phyloP scores from a whole-genome alignment of 306 rosid genomes.

The Macrotyloma uniflorum region DNA sequence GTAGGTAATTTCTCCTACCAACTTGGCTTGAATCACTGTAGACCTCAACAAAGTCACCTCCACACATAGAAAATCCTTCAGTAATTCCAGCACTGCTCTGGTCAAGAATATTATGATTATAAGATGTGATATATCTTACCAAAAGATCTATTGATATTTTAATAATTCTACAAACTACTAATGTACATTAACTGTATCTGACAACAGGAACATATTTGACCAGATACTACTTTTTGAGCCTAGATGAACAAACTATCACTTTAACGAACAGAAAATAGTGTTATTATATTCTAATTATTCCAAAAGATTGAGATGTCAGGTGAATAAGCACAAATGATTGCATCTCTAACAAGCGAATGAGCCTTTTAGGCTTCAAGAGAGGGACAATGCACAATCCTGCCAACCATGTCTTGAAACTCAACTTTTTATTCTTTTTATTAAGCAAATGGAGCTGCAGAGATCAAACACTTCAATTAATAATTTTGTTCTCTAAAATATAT shows the following conservation, averaged over 20 bases:
- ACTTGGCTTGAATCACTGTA: constrained; percentile 79
- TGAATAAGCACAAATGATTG: neutral
- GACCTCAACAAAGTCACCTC: constrained; percentile 97
- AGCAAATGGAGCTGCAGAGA: neutral
- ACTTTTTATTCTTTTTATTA: neutral
- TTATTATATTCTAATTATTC: neutral
- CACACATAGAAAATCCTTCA: constrained; percentile 98
- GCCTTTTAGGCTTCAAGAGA: neutral
- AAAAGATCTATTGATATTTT: neutral
- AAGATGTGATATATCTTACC: neutral
- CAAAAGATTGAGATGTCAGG: neutral
- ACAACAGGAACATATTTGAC: constrained; percentile 9
- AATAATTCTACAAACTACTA: neutral
- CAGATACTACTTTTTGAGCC: neutral
- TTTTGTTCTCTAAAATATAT: no score
- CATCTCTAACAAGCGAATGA: neutral
- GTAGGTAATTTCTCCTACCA: constrained; percentile 55
- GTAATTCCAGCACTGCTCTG: constrained; percentile 91
- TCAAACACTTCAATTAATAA: neutral
- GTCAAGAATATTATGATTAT: constrained; percentile 14
- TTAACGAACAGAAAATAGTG: neutral
- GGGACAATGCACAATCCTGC: neutral
- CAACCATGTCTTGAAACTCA: neutral
- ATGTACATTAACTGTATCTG: constrained; percentile 12
- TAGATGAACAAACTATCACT: neutral